Percentiles rank a stretch among this genome's conserved stretches.
These are phyloP conservation scores for Ziziphus jujuba DNA, from an alignment of 306 rosid species.

Conservation along the genomic window DNA sequence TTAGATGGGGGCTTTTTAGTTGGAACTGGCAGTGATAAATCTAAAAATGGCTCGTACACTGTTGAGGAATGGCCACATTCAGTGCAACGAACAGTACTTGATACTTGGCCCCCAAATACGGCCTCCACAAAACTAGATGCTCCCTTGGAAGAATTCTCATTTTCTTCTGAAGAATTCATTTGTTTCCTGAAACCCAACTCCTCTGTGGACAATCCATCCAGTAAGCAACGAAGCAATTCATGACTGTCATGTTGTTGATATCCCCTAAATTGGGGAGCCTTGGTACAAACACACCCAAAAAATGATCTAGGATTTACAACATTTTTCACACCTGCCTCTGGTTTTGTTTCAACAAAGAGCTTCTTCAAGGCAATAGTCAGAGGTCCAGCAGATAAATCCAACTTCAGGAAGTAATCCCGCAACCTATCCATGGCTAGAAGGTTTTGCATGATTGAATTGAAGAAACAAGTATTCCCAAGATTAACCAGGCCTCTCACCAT, in stretches of 20 bases:
- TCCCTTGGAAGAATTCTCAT: constrained; percentile 38
- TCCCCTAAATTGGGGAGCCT: constrained; percentile 90
- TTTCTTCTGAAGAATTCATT: constrained; percentile 45
- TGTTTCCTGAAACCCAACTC: constrained; percentile 63
- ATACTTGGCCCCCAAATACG: constrained; percentile 84
- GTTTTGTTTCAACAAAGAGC: constrained; percentile 59
- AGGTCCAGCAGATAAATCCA: constrained; percentile 63
- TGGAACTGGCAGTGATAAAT: constrained; percentile 92
- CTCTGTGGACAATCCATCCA: constrained; percentile 81
- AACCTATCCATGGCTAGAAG: constrained; percentile 70
- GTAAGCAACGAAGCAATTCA: constrained; percentile 79
- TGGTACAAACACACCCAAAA: constrained; percentile 75
- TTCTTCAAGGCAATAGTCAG: constrained; percentile 74
- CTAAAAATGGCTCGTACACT: constrained; percentile 85
- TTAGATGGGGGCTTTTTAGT: constrained; percentile 66
- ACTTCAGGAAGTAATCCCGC: constrained; percentile 52
- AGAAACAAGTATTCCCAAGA: constrained; percentile 96
- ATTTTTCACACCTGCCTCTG: constrained; percentile 56
- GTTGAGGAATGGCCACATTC: constrained; percentile 89
- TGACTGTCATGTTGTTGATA: constrained; percentile 97
- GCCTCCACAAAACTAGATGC: constrained; percentile 66
- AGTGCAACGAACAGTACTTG: constrained; percentile 76
- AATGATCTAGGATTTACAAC: constrained; percentile 73
- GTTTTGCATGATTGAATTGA: constrained; percentile 88
- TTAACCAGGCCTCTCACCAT: constrained; percentile 73